Conservation (phyloP, 2,329 filamentous ascomycete species). For the Diaporthe eres region DNA sequence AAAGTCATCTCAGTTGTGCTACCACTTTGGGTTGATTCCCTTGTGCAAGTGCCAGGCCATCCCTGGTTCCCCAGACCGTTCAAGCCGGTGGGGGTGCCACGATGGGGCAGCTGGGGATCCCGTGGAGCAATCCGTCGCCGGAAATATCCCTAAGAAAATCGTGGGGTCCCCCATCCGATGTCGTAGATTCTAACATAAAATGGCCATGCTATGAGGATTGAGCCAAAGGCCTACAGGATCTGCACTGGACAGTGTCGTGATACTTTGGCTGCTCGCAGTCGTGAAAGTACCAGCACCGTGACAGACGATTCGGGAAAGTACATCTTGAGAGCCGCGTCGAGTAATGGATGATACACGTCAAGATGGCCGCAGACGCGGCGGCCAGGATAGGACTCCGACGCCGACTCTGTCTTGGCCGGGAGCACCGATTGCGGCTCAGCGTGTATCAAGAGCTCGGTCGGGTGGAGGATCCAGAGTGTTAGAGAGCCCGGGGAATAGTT, state of each 20-base stretch:
- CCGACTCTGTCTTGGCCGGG: constrained; percentile 7
- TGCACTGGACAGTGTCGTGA: neutral
- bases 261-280: neutral
- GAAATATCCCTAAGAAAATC: neutral
- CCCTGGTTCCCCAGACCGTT: constrained; percentile 28
- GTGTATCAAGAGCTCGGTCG: neutral
- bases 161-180: neutral
- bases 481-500: constrained; percentile 37
- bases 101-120: neutral
- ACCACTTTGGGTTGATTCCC: constrained; percentile 15
- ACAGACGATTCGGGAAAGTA: neutral
- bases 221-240: neutral
- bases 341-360: neutral
- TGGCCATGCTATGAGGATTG: neutral
- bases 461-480: neutral
- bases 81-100: constrained; percentile 16
- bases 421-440: constrained; percentile 3
- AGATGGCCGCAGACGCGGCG: neutral
- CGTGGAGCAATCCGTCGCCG: neutral
- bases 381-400: constrained; percentile 1
- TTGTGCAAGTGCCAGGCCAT: constrained; percentile 8
- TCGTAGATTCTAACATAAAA: neutral
- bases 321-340: constrained; percentile 8
- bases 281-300: neutral
- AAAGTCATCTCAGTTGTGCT: constrained; percentile 5